These are phyloP conservation scores for Chernovozyma sophiae-reginae DNA, from an alignment of 1,139 yeast species.

Conservation along the genomic window DNA sequence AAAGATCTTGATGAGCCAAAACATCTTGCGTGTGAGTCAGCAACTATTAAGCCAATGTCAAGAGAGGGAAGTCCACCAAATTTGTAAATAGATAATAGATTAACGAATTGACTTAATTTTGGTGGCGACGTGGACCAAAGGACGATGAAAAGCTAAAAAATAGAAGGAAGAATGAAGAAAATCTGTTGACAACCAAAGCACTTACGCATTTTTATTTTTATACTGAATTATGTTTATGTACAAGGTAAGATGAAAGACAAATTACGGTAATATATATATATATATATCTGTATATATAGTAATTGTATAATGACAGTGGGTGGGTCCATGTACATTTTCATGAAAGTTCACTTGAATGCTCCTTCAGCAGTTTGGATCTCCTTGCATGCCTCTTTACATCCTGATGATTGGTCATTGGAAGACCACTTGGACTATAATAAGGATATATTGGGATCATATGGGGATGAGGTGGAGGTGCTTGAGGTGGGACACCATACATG, in stretches of 20 bases:
- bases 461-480: slow-evolving; percentile 7
- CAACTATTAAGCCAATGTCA: slow-evolving; percentile 28
- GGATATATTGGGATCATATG: slow-evolving; percentile 8
- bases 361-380: not conserved
- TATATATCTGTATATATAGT: too few species aligned
- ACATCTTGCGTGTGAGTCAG: slow-evolving; percentile 8
- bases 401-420: not conserved
- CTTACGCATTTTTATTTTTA: not conserved
- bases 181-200: too few species aligned
- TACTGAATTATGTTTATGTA: not conserved
- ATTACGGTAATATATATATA: too few species aligned
- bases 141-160: too few species aligned
- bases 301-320: too few species aligned
- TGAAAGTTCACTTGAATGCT: too few species aligned
- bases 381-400: not conserved
- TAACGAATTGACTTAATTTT: too few species aligned
- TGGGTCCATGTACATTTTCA: too few species aligned
- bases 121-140: too few species aligned
- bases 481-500: slow-evolving; percentile 4
- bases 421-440: slow-evolving; percentile 1
- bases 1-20: not conserved
- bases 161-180: too few species aligned
- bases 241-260: not conserved
- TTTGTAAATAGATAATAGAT: slow-evolving; percentile 30
- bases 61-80: slow-evolving; percentile 37